Percentiles rank a stretch among this genome's conserved stretches.
phyloP scores from a whole-genome alignment of 2,329 filamentous ascomycete genomes.

The Fusarium concolor region DNA sequence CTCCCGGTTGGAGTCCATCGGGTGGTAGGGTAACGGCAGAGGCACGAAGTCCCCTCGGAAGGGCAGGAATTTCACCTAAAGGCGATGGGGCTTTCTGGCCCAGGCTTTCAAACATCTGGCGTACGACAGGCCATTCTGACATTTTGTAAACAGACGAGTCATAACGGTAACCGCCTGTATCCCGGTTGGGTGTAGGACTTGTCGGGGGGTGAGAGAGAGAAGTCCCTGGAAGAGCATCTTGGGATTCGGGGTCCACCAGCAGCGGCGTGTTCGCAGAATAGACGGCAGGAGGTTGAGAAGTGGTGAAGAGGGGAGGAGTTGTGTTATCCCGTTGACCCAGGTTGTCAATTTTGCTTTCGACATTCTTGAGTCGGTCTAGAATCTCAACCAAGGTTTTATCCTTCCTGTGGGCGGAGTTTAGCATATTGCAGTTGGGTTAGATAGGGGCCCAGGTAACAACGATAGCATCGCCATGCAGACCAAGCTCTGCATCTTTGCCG shows the following conservation, averaged over 20 bases:
- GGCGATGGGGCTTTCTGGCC: conserved; percentile 41
- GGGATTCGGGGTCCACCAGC: conserved; percentile 39
- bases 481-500: conserved; percentile 21
- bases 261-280: conserved; percentile 39
- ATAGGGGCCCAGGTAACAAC: conserved; percentile 14
- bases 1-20: conserved; percentile 41
- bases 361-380: conserved; percentile 64
- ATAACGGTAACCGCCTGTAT: conserved; percentile 44
- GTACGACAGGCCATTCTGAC: conserved; percentile 45
- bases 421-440: conserved; percentile 5
- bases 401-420: conserved; percentile 58
- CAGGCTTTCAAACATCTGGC: conserved; percentile 43
- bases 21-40: conserved; percentile 36
- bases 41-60: conserved; percentile 40
- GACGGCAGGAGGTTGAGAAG: conserved; percentile 35
- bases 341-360: conserved; percentile 67
- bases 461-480: conserved; percentile 7
- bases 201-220: conserved; percentile 23
- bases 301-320: conserved; percentile 34
- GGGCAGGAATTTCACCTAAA: conserved; percentile 29
- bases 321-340: conserved; percentile 45
- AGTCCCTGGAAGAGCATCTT: conserved; percentile 32
- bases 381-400: conserved; percentile 73
- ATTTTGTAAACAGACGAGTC: conserved; percentile 44
- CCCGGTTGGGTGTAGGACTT: conserved; percentile 32